These are phyloP conservation scores for Russula sp. DNA, from an alignment of 768 basidiomycete species.

Conservation along the genomic window DNA sequence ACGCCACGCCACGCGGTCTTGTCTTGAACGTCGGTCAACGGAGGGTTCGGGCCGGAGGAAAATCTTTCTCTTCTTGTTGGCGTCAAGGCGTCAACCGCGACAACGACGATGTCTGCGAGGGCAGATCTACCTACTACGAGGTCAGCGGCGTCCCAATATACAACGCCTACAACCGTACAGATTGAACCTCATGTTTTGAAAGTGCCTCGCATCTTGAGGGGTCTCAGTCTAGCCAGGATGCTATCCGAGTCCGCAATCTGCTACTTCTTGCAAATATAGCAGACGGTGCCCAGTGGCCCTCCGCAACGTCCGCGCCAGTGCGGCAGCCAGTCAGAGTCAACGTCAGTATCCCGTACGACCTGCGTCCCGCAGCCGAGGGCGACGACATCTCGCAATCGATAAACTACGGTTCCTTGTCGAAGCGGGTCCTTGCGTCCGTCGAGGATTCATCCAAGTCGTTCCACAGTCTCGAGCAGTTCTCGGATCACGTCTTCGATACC, in stretches of 20 bases:
- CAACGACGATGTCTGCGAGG: background rate
- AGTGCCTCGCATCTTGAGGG: background rate
- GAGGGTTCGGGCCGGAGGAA: background rate
- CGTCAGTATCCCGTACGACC: conserved; percentile 43
- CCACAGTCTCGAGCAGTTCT: conserved; percentile 40
- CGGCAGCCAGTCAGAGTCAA: conserved; percentile 49
- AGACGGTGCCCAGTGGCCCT: conserved; percentile 42
- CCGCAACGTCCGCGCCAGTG: conserved; percentile 26
- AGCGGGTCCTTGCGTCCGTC: conserved; percentile 27
- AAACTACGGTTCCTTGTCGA: conserved; percentile 51
- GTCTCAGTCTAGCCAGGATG: conserved; percentile 21
- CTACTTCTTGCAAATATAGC: conserved; percentile 35
- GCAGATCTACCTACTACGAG: background rate
- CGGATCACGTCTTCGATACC: conserved; percentile 33
- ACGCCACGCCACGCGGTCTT: background rate
- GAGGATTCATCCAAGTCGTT: conserved; percentile 26
- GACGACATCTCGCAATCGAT: conserved; percentile 55
- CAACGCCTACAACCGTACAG: background rate
- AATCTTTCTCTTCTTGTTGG: background rate
- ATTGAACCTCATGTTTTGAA: background rate
- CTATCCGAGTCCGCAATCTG: conserved; percentile 45
- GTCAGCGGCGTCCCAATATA: background rate
- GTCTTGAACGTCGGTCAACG: background rate
- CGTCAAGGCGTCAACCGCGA: too few species aligned
- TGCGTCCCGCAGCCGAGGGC: conserved; percentile 39